A percentile compares a stretch with the other conserved stretches of the same genome.
phyloP scores from a whole-genome alignment of 495 filamentous ascomycete species.

The Talaromyces thailandensis region DNA sequence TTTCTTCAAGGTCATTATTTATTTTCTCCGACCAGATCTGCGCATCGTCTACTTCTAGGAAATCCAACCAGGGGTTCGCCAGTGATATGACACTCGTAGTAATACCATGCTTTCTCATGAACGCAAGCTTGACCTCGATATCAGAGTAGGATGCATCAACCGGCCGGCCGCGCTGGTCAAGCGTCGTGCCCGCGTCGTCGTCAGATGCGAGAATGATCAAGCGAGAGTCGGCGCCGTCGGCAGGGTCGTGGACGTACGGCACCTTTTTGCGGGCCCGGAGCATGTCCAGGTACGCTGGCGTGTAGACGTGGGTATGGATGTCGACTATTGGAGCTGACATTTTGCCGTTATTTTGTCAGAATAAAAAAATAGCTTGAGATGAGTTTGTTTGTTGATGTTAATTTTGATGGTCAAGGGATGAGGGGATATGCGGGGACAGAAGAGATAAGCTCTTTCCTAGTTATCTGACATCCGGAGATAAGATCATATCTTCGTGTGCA shows the following conservation, averaged over 20 bases:
- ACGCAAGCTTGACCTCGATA: conserved; percentile 63
- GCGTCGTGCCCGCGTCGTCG: conserved; percentile 44
- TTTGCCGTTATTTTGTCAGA: neutral
- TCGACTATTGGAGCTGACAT: conserved; percentile 50
- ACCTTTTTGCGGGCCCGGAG: conserved; percentile 66
- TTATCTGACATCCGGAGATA: neutral
- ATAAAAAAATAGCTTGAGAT: neutral
- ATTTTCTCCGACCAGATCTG: conserved; percentile 51
- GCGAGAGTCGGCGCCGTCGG: conserved; percentile 47
- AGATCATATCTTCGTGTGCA: neutral
- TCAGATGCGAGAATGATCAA: conserved; percentile 71
- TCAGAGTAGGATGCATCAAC: conserved; percentile 68
- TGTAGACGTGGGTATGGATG: conserved; percentile 93
- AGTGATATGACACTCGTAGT: conserved; percentile 78
- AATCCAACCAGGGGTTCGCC: conserved; percentile 95
- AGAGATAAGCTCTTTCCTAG: neutral
- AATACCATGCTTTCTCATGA: conserved; percentile 82
- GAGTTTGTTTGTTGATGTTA: neutral
- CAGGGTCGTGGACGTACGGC: conserved; percentile 69
- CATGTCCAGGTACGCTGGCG: conserved; percentile 71
- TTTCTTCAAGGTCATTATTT: conserved; percentile 67
- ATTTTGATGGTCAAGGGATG: neutral
- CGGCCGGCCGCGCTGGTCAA: conserved; percentile 54
- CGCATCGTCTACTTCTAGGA: conserved; percentile 55
- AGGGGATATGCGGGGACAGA: conserved; percentile 2